Base-by-base conservation (phyloP, 306 rosid genomes). In the Mimosa bimucronata region DNA sequence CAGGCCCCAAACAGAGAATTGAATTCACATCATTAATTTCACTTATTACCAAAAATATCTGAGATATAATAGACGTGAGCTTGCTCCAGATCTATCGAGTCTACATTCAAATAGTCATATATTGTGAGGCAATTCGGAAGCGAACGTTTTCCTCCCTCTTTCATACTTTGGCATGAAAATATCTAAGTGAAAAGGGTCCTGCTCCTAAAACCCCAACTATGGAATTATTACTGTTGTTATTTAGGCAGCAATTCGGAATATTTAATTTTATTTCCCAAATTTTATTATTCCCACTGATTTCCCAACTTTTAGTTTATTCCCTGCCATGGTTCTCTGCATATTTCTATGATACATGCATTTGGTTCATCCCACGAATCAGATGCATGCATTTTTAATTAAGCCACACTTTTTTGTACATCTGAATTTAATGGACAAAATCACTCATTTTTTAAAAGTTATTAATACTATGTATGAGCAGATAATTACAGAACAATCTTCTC, bases 311-410 rank as follows among this genome's bases (percentile, higher is more conserved):
- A 19, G 5, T 0, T 57, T 41, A 10, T 28, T n/a, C 71, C 58
- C 48, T 15, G 44, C 29, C 7, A 55, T 26, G 52, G 67, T 66
- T 77, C 81, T 34, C 28, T 9, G 67, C n/a, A 67, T 38, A 38
- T n/a, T 8, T 40, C 44, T 14, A 45, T 10, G 81, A 29, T 82
- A 7, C 77, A 76, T 37, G 66, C 74, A 77, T 45, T 72, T 82
- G 78, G 52, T 40, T 52, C 64, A 62, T 61, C 61, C 69, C 23
- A 7, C 41, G 37, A 40, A 66, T 66, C 14, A 31, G 77, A 57
- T 67, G 30, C 73, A 44, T 67, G 30, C 57, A 75, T 21, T 66
- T 73, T 46, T 13, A 29, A 26, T 16, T 28, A 37, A 25, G 26
- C 18, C 34, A 15, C 3, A 16, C 45, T 12, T 45, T 65, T 65